Conservation (phyloP, 768 basidiomycete genomes). For the Strobilomyces confusus region DNA sequence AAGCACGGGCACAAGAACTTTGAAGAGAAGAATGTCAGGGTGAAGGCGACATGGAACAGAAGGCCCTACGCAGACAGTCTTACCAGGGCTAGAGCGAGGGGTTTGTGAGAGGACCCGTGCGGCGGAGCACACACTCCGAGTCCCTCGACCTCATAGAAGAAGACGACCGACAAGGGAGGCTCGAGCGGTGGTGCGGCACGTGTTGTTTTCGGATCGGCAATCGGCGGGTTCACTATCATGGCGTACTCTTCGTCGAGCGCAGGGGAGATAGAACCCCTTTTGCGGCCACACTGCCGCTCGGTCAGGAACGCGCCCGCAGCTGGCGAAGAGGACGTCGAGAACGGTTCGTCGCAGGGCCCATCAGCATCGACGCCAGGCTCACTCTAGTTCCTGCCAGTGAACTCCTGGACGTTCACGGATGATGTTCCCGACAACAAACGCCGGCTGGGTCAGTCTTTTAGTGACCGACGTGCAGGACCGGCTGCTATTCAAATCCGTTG, state of each 20-base stretch:
- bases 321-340: constrained; percentile 1
- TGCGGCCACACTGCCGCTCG: neutral
- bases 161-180: too few relatives aligned
- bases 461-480: neutral
- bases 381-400: neutral
- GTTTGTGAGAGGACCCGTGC: too few relatives aligned
- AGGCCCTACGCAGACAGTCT: too few relatives aligned
- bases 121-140: too few relatives aligned
- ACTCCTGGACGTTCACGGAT: constrained; percentile 29
- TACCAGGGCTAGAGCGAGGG: too few relatives aligned
- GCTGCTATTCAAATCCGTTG: neutral
- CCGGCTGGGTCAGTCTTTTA: constrained; percentile 42
- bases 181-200: too few relatives aligned
- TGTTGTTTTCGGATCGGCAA: too few relatives aligned
- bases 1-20: too few relatives aligned
- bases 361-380: neutral
- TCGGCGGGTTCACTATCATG: too few relatives aligned
- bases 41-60: too few relatives aligned
- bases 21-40: too few relatives aligned
- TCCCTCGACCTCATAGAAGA: too few relatives aligned
- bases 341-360: constrained; percentile 9
- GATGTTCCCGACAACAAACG: constrained; percentile 47
- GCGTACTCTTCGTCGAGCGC: neutral
- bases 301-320: neutral
- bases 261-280: constrained; percentile 21